Base-by-base conservation (phyloP, 352 stramenopile species). In the Phytophthora agathidicida region DNA sequence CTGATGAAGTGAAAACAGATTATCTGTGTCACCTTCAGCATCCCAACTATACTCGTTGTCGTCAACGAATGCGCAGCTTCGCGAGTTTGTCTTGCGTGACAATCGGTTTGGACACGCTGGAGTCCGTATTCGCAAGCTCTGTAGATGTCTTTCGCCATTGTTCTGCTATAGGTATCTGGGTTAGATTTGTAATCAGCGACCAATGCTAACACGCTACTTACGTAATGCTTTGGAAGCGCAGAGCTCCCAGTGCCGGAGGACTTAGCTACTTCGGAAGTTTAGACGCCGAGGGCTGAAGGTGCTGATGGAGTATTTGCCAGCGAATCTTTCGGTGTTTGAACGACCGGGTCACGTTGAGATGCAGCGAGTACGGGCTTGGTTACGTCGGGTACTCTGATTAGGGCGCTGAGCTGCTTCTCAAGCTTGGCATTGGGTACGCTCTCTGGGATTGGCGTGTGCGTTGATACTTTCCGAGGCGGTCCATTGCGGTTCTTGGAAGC, bases 51-150 rank as follows among this genome's bases (percentile, higher is more conserved):
- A 27, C 8, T 62, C 46, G 11, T 59, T 49, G 3, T 24, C 10
- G 9, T 55, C 39, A 13, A 48, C 30, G 13, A 58, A 44, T 33
- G 54, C 16, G 39, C 38, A 53, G 17, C 33, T 33, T 5, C 36
- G 53, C 3, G 50, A 57, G 2, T 37, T 41, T 17, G 65, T 54
- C 24, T 72, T 77, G 11, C 48, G 69, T 24, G 65, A 70, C 7
- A 64, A 28, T 7, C 60, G 54, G 43, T 69, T 62, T 1, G 36
- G 65, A 44, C 28, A 62, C 13, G 66, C 72, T 44, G 71, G 71
- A 16, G 75, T 85, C 22, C 75, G 68, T 31, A 70, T 68, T 19
- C 71, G 68, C 11, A 71, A 30, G 13, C 48, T 71, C 10, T 73
- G 71, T 2, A 75, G 35, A 5, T 76, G 37, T 27, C 74, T 77